These are phyloP conservation scores for Pelargonium cotyledonis DNA, from an alignment of 441 rosid genomes.

Conservation along the genomic window DNA sequence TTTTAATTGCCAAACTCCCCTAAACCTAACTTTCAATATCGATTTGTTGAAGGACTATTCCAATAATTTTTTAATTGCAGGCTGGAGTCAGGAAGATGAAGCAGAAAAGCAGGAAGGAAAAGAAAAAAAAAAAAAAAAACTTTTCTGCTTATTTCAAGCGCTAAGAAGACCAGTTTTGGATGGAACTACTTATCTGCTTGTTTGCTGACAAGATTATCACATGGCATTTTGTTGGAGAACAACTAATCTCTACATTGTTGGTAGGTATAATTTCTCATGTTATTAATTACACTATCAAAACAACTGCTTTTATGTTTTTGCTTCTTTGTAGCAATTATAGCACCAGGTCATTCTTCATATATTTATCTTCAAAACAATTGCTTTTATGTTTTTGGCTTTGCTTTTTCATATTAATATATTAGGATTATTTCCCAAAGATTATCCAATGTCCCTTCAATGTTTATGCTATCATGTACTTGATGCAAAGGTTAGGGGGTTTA, in stretches of 20 bases:
- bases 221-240: background rate
- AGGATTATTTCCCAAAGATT: background rate
- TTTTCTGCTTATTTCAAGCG: background rate
- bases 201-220: background rate
- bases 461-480: background rate
- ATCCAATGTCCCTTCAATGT: background rate
- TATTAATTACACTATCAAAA: background rate
- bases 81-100: slow-evolving; percentile 4
- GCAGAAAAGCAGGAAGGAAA: background rate
- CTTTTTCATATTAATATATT: background rate
- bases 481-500: background rate
- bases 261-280: background rate
- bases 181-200: too few relatives aligned
- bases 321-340: background rate
- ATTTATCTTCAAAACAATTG: background rate
- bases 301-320: background rate
- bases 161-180: background rate
- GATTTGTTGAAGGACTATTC: background rate
- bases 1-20: too few relatives aligned
- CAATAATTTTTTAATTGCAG: background rate
- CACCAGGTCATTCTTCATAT: too few relatives aligned
- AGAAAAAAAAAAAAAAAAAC: background rate
- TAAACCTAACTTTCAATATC: too few relatives aligned
- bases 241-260: background rate
- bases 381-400: background rate